Percentiles rank a stretch among this genome's conserved stretches.
phyloP scores from a whole-genome alignment of 2,329 filamentous ascomycete genomes.

The Xylaria sp. region DNA sequence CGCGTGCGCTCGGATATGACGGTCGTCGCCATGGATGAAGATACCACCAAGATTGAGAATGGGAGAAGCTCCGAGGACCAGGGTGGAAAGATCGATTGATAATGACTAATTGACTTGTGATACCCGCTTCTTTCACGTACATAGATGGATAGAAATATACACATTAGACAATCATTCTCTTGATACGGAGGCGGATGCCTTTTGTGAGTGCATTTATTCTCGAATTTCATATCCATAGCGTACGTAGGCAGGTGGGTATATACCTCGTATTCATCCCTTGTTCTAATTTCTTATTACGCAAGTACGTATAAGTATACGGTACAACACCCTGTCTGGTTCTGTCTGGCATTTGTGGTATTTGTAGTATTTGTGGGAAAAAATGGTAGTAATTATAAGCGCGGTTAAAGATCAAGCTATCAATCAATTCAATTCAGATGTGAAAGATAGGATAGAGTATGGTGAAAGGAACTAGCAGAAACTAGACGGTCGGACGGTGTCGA shows the following conservation, averaged over 20 bases:
- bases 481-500: too few species aligned
- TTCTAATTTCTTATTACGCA: not conserved
- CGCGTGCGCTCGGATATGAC: slow-evolving; percentile 85
- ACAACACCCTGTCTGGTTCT: not conserved
- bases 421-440: not conserved
- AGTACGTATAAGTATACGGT: not conserved
- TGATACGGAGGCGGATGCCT: too few species aligned
- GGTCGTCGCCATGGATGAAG: slow-evolving; percentile 62
- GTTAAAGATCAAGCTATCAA: not conserved
- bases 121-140: slow-evolving; percentile 24
- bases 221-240: too few species aligned
- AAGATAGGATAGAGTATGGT: not conserved
- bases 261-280: slow-evolving; percentile 1
- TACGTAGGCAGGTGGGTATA: not conserved
- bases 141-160: slow-evolving; percentile 20
- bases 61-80: not conserved
- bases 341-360: not conserved
- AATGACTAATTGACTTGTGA: slow-evolving; percentile 11
- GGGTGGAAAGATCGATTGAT: slow-evolving; percentile 29
- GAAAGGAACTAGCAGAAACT: not conserved
- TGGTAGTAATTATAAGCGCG: not conserved
- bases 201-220: not conserved
- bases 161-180: not conserved
- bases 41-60: not conserved
- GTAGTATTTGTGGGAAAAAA: too few species aligned